Evolutionary conservation across 2,329 filamentous ascomycete genomes (phyloP), one percentile per base, ranked within the genome.

Genomic region (Hypoxylon sp.): DNA sequence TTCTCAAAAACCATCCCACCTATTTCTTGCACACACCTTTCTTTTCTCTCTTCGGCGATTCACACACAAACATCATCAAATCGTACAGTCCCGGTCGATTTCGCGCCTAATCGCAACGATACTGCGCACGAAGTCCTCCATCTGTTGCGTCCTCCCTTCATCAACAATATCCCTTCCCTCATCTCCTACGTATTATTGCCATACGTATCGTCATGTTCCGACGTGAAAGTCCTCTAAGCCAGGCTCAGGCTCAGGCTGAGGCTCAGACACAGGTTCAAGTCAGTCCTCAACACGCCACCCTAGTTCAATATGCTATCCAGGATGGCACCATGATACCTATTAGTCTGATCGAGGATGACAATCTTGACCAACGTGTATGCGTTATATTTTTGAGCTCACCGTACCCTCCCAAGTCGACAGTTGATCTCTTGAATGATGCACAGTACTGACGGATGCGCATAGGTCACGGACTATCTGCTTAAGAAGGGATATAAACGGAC

Each of bases 401-500:
- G 11, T 16, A 40, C 16, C 11, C 28, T 18, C 14, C 18, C 22
- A n/a, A 42, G n/a, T 16, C 8, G 30, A 6, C 36, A 32, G 8
- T 28, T 16, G 5, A 7, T 14, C 30, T 38, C 2, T 6, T 33
- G 11, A 20, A 46, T 8, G 1, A 24, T 46, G 36, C 18, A 12
- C 26, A 12, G 55, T 32, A 33, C 70, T 75, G 68, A 74, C 22
- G 3, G 14, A 9, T 18, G 1, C 28, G 2, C 1, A 3, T 52
- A 89, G 86, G 86, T 99, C 2, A 94, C 97, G 7, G 96, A 99
- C 73, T 99, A 99, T 78, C 84, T 99, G 0, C 88, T 93, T 2
- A 99, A 99, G 78, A 94, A 97, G 71, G 96, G 96, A 0, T 99
- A 97, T 79, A 93, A 90, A 56, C 87, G 91, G 22, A 98, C 96